A percentile compares a stretch with the other conserved stretches of the same genome.
phyloP scores from a whole-genome alignment of 495 filamentous ascomycete genomes.

The Talaromyces nanjingensis region DNA sequence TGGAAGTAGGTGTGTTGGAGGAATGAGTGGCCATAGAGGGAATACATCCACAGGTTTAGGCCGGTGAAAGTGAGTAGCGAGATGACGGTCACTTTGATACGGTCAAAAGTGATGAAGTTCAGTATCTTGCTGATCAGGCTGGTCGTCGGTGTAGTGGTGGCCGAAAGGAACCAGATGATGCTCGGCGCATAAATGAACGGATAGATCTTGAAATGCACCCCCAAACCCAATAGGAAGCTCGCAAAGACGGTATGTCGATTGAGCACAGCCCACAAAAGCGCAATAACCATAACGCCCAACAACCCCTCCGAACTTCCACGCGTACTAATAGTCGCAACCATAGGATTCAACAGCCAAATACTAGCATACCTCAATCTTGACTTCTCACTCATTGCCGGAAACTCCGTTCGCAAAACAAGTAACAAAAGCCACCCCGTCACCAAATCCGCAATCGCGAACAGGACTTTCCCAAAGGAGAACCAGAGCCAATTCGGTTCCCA shows the following conservation, averaged over 20 bases:
- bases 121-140: conserved; percentile 18
- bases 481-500: conserved; percentile 43
- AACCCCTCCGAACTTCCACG: conserved; percentile 89
- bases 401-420: conserved; percentile 43
- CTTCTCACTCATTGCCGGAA: conserved; percentile 35
- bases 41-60: conserved; percentile 74
- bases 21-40: conserved; percentile 65
- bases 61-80: conserved; percentile 63
- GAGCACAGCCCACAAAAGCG: conserved; percentile 73
- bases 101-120: conserved; percentile 53
- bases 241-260: conserved; percentile 53
- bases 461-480: conserved; percentile 81
- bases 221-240: conserved; percentile 69
- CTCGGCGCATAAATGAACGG: conserved; percentile 89
- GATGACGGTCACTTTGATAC: conserved; percentile 54
- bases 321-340: conserved; percentile 95
- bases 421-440: conserved; percentile 81
- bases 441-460: conserved; percentile 80
- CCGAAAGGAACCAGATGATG: conserved; percentile 82
- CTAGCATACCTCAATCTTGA: conserved; percentile 65
- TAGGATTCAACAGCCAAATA: conserved; percentile 93
- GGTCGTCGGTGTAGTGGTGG: conserved; percentile 4
- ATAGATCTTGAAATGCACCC: conserved; percentile 97
- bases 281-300: conserved; percentile 73
- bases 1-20: conserved; percentile 85